These are phyloP conservation scores for Pseudohalonectria lignicola DNA, from an alignment of 2,329 filamentous ascomycete species.

Conservation along the genomic window DNA sequence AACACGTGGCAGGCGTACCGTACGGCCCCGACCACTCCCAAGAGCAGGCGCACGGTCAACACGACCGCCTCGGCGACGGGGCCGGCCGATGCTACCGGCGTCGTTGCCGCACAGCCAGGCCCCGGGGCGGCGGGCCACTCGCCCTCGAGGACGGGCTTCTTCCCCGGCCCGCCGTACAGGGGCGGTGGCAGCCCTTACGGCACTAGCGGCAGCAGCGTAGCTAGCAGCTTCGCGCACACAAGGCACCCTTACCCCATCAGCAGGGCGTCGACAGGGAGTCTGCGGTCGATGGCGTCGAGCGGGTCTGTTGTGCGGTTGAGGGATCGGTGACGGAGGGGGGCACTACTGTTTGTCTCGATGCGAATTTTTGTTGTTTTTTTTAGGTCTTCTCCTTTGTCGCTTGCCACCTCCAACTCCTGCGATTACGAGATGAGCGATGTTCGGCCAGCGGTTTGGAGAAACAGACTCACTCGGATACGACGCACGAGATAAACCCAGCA, in stretches of 20 bases:
- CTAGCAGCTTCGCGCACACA: conserved; percentile 25
- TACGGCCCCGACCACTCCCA: conserved; percentile 43
- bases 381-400: conserved; percentile 15
- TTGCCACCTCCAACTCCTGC: conserved; percentile 20
- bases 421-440: background rate
- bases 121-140: background rate
- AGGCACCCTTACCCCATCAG: conserved; percentile 26
- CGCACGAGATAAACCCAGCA: no score
- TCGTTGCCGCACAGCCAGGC: background rate
- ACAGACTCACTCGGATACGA: background rate
- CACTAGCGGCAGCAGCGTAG: conserved; percentile 6
- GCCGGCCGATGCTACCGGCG: background rate
- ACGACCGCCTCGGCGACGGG: conserved; percentile 7
- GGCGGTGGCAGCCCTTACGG: no score
- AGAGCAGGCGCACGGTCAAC: conserved; percentile 21
- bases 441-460: background rate
- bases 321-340: conserved; percentile 17
- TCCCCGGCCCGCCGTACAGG: no score
- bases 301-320: conserved; percentile 38
- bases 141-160: background rate
- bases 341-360: no score
- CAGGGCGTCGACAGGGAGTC: conserved; percentile 25
- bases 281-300: conserved; percentile 24
- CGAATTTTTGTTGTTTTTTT: no score
- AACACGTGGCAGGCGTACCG: conserved; percentile 31